Evolutionary conservation across 2,329 filamentous ascomycete genomes (phyloP), one percentile per base, ranked within the genome.

Genomic region (Fusarium scirpi): DNA sequence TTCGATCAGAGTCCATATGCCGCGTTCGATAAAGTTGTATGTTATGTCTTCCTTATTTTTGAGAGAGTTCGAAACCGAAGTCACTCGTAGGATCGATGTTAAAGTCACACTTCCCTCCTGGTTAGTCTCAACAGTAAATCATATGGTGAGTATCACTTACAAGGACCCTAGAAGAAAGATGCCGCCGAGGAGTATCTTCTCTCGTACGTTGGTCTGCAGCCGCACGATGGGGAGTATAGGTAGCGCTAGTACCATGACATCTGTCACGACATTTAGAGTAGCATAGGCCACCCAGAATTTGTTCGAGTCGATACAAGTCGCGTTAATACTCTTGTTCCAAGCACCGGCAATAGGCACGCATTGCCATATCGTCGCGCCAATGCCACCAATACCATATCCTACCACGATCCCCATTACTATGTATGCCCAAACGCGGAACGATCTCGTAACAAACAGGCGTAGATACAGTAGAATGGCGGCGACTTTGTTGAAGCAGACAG

Each of bases 251-350:
- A 57, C 54, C 30, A 57, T 53, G 8, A 57, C 29, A 5, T 57
- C 54, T 0, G 46, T 53, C 20, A 57, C 12, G 12, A 57, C 27
- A 6, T 57, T 57, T 6, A 57, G 54, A 12, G 29, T 20, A 6
- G 46, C 54, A 5, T 57, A 57, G 0, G 45, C 46, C 4, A 57
- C 46, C 54, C 54, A 57, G 6, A 57, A 53, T 16, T 57, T 57
- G n/a, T 53, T 57, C 3, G 54, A 53, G 24, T 58, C 46, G 20
- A 58, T 53, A 9, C 54, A 58, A 5, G 2, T 53, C 18, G 46
- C 54, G 10, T 58, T 22, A 1, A 53, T 34, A 1, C 18, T n/a
- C 9, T 58, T 53, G 1, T 58, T n/a, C 25, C 54, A 58, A 8
- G 54, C 46, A 2, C 25, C 54, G 1, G 27, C 16, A 16, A 53